A percentile compares a stretch with the other conserved stretches of the same genome.
phyloP scores from a whole-genome alignment of 441 rosid genomes.

The Biscutella laevigata region DNA sequence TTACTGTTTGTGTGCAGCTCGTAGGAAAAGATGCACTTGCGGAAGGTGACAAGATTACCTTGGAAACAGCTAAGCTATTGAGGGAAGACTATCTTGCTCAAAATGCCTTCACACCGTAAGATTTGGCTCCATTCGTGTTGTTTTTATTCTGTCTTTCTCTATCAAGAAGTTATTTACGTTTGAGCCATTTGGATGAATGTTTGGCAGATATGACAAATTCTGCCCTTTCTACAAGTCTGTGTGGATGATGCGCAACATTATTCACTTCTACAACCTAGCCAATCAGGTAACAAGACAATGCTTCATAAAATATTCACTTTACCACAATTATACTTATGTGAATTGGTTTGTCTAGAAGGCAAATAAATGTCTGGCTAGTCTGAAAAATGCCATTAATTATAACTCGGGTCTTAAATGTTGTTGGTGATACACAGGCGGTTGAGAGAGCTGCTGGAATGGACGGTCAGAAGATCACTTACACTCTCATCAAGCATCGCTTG shows the following conservation, averaged over 20 bases:
- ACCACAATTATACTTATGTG: not conserved
- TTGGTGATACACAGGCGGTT: conserved; percentile 55
- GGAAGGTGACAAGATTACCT: conserved; percentile 86
- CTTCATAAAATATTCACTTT: not conserved
- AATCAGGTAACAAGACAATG: conserved; percentile 61
- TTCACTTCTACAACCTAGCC: conserved; percentile 91
- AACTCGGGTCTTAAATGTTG: too few species aligned
- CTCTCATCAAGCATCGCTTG: conserved; percentile 81
- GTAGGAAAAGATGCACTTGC: conserved; percentile 99
- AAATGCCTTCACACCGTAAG: conserved; percentile 96
- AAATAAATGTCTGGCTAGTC: not conserved
- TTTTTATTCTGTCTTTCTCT: not conserved
- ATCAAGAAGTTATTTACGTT: not conserved
- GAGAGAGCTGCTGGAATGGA: conserved; percentile 99
- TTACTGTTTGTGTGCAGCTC: conserved; percentile 48
- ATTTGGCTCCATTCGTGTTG: conserved; percentile 5
- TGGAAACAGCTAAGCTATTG: conserved; percentile 94
- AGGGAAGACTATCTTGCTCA: conserved; percentile 99
- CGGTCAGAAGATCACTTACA: conserved; percentile 92
- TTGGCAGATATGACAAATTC: conserved; percentile 77
- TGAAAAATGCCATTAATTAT: not conserved
- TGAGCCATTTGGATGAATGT: conserved; percentile 17
- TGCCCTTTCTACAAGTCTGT: conserved; percentile 99
- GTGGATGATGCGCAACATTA: conserved; percentile 99
- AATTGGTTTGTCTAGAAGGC: too few species aligned